Conservation (phyloP, 805 yeast species). For the Myxozyma monticola region DNA sequence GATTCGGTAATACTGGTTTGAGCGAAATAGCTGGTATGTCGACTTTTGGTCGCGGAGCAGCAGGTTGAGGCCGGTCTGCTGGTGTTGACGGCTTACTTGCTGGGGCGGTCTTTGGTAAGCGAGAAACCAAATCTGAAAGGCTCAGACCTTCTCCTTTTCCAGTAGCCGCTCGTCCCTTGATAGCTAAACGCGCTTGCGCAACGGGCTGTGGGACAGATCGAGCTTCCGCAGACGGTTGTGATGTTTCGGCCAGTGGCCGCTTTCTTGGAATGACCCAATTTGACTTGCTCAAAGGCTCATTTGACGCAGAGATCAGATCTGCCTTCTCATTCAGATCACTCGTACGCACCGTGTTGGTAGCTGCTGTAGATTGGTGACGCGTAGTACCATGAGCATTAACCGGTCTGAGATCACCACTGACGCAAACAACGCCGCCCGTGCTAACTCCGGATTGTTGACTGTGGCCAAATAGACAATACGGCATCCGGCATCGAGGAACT, state of each 20-base stretch:
- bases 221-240: not conserved
- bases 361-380: not conserved
- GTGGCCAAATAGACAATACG: slow-evolving; percentile 20
- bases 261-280: too few relatives aligned
- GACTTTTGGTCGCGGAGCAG: not conserved
- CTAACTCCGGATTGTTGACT: not conserved
- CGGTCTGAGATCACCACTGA: not conserved
- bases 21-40: slow-evolving; percentile 17
- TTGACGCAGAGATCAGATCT: too few relatives aligned
- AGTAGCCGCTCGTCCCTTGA: not conserved
- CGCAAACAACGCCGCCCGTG: not conserved
- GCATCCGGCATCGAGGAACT: slow-evolving; percentile 11
- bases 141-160: not conserved
- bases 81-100: not conserved
- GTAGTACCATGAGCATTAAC: not conserved
- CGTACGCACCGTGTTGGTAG: too few relatives aligned
- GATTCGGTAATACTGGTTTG: slow-evolving; percentile 41
- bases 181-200: not conserved
- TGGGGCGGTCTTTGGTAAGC: not conserved
- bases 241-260: too few relatives aligned
- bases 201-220: not conserved
- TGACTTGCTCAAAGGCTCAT: too few relatives aligned
- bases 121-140: not conserved
- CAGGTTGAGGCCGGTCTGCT: not conserved
- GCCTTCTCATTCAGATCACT: too few relatives aligned